Percentiles rank a stretch among this genome's conserved stretches.
Conservation (phyloP, 2,329 filamentous ascomycete species). For the Pyrenochaeta sp. region DNA sequence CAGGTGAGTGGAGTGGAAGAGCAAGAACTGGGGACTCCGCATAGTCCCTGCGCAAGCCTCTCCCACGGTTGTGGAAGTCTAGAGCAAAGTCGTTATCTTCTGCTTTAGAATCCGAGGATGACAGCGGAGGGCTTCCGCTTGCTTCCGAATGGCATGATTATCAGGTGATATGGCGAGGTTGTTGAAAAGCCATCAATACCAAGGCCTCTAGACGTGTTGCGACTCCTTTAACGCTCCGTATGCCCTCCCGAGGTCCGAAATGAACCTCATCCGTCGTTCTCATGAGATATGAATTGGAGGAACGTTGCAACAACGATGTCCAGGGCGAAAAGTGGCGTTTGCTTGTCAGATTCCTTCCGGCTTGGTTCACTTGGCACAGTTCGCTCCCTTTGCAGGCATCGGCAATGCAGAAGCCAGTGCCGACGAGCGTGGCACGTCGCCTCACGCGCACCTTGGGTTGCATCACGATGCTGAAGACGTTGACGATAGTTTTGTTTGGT, state of each 20-base stretch:
- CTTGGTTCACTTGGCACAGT: slow-evolving; percentile 34
- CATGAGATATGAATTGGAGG: slow-evolving; percentile 1
- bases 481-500: slow-evolving; percentile 5
- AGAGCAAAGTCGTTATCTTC: neutral
- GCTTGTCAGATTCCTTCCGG: slow-evolving; percentile 26
- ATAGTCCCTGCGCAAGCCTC: slow-evolving; percentile 26
- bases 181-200: neutral
- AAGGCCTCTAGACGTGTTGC: neutral
- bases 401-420: neutral
- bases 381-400: slow-evolving; percentile 7
- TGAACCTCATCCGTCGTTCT: neutral
- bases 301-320: slow-evolving; percentile 20
- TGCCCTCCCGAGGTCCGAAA: slow-evolving; percentile 4
- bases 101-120: neutral
- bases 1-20: slow-evolving; percentile 10
- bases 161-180: neutral
- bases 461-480: neutral
- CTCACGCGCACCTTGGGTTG: neutral
- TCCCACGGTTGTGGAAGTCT: slow-evolving; percentile 2
- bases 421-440: neutral
- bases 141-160: neutral
- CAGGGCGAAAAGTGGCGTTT: slow-evolving; percentile 27
- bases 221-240: slow-evolving; percentile 1
- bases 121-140: neutral
- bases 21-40: slow-evolving; percentile 27